Percentiles rank a stretch among this genome's conserved stretches.
phyloP scores from a whole-genome alignment of 345 rosid species.

The Geranium brycei region DNA sequence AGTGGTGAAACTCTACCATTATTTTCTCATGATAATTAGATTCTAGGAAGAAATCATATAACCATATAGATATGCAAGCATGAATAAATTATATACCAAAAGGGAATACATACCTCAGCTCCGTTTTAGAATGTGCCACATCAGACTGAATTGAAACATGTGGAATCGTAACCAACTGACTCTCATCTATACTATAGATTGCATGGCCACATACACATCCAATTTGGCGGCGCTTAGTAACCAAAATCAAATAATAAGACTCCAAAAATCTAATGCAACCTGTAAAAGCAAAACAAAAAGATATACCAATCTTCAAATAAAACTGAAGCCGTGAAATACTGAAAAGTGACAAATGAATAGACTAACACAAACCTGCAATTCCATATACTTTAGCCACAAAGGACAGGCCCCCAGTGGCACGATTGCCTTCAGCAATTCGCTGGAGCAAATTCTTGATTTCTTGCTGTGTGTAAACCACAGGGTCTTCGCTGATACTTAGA shows the following conservation, averaged over 20 bases:
- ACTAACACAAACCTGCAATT: constrained; percentile 56
- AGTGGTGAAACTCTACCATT: no score
- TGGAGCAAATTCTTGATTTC: constrained; percentile 86
- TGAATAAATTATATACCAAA: no score
- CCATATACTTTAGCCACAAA: constrained; percentile 81
- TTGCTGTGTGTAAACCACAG: constrained; percentile 72
- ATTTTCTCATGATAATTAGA: no score
- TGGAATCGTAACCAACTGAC: constrained; percentile 76
- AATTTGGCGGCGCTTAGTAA: constrained; percentile 80
- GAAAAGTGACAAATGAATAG: not conserved
- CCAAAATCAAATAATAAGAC: constrained; percentile 80
- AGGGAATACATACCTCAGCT: constrained; percentile 45
- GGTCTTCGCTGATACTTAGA: constrained; percentile 88
- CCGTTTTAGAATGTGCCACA: constrained; percentile 84
- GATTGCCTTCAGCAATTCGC: constrained; percentile 88
- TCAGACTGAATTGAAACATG: constrained; percentile 78
- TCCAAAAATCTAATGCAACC: constrained; percentile 95
- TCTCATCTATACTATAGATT: constrained; percentile 75
- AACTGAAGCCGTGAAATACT: not conserved
- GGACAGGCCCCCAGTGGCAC: constrained; percentile 74
- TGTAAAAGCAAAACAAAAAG: constrained; percentile 5
- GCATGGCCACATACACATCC: constrained; percentile 94
- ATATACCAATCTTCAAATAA: not conserved
- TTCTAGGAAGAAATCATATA: no score
- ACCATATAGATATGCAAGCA: not conserved